These are phyloP conservation scores for Dicorynia guianensis DNA, from an alignment of 306 rosid species.

Conservation along the genomic window DNA sequence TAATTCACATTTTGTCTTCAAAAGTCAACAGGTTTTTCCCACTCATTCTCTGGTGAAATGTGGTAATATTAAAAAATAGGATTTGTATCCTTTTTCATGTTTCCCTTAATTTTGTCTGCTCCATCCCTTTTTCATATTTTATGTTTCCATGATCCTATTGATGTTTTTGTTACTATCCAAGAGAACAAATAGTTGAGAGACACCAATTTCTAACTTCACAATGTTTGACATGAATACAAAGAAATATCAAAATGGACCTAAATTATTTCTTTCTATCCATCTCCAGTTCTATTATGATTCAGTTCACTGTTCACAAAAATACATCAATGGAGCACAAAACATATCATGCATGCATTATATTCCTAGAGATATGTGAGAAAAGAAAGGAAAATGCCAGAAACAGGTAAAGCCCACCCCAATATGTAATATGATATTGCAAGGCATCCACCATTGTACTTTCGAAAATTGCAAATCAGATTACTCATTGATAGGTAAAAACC, in stretches of 20 bases:
- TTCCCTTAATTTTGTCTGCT: background rate
- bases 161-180: background rate
- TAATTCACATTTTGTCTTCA: slow-evolving; percentile 24
- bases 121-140: background rate
- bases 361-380: background rate
- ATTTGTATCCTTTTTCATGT: background rate
- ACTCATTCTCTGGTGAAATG: background rate
- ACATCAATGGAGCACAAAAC: background rate
- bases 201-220: background rate
- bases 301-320: background rate
- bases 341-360: slow-evolving; percentile 13
- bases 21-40: background rate
- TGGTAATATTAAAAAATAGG: background rate
- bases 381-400: slow-evolving; percentile 1
- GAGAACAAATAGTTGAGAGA: background rate
- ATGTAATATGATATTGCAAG: slow-evolving; percentile 9
- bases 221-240: background rate
- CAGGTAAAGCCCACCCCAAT: slow-evolving; percentile 9
- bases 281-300: background rate
- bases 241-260: slow-evolving; percentile 11
- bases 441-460: slow-evolving; percentile 21
- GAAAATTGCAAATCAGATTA: background rate
- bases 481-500: background rate
- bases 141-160: slow-evolving; percentile 1
- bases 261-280: background rate